phyloP scores from a whole-genome alignment of 352 stramenopile genomes.

The Globisporangium rhizosaccharum region DNA sequence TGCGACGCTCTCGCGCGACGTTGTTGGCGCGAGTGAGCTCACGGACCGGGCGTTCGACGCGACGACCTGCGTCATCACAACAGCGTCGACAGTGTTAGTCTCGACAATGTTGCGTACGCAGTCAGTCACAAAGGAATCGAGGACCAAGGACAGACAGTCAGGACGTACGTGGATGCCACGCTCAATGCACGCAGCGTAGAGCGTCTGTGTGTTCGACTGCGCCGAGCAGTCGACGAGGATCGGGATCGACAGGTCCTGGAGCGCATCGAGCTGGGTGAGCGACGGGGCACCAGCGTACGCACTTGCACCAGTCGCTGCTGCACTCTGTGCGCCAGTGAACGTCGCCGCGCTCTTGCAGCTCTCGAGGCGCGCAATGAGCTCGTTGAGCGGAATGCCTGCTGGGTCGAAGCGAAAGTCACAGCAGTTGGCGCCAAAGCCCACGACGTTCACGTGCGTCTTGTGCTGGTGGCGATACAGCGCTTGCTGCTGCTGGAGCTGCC shows the following conservation, averaged over 20 bases:
- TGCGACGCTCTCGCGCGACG: slow-evolving; percentile 53
- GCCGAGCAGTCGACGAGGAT: slow-evolving; percentile 74
- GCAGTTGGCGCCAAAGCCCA: slow-evolving; percentile 66
- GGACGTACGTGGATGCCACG: slow-evolving; percentile 47
- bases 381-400: slow-evolving; percentile 43
- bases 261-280: slow-evolving; percentile 41
- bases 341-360: slow-evolving; percentile 29
- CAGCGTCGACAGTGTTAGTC: not conserved
- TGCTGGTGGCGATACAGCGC: slow-evolving; percentile 62
- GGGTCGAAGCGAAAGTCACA: slow-evolving; percentile 52
- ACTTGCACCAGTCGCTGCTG: not conserved
- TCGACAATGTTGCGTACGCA: not conserved
- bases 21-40: slow-evolving; percentile 38
- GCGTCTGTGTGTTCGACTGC: slow-evolving; percentile 35
- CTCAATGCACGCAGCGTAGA: slow-evolving; percentile 60
- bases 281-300: slow-evolving; percentile 37
- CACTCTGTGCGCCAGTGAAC: slow-evolving; percentile 18
- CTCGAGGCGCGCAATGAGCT: slow-evolving; percentile 35
- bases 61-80: slow-evolving; percentile 25
- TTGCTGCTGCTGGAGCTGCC: slow-evolving; percentile 54
- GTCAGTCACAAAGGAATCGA: not conserved
- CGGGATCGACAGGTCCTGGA: slow-evolving; percentile 66
- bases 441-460: slow-evolving; percentile 59
- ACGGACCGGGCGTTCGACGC: slow-evolving; percentile 64
- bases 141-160: not conserved